Conservation (phyloP, 176 grass and related monocot species). For the Avena atlantica region DNA sequence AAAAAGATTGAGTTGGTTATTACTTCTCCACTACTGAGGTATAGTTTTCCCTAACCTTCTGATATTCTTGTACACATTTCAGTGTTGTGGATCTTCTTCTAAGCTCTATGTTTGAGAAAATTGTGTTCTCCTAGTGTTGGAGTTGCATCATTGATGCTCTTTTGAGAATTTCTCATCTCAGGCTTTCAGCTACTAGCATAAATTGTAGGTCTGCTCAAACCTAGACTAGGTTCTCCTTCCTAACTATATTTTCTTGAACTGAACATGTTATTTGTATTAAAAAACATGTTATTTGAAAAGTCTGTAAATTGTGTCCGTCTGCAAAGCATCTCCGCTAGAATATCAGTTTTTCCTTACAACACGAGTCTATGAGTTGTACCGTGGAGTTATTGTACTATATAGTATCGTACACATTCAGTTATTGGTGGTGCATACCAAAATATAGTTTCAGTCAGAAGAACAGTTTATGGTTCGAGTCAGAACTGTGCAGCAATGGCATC, state of each 20-base stretch:
- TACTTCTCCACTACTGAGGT: constrained; percentile 80
- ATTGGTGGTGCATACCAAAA: constrained; percentile 14
- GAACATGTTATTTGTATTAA: background rate
- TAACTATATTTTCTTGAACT: background rate
- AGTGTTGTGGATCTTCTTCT: background rate
- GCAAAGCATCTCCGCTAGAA: background rate
- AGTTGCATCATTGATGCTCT: background rate
- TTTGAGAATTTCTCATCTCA: background rate
- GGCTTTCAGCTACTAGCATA: background rate
- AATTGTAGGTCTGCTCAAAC: constrained; percentile 1
- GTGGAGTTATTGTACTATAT: background rate
- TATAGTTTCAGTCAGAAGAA: constrained; percentile 1
- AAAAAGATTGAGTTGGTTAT: constrained; percentile 79
- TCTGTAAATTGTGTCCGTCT: background rate
- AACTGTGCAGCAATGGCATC: background rate
- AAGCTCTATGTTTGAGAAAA: background rate
- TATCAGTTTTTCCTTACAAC: background rate
- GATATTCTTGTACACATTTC: background rate
- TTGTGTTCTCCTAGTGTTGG: background rate
- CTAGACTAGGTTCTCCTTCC: background rate
- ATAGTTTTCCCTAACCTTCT: background rate
- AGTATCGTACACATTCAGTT: background rate
- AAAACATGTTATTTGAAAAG: background rate
- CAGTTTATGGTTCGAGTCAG: background rate
- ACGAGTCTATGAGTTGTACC: background rate